These are phyloP conservation scores for Microbotryum lychnidis-dioicae DNA, from an alignment of 1,284 basidiomycete genomes.

Conservation along the genomic window DNA sequence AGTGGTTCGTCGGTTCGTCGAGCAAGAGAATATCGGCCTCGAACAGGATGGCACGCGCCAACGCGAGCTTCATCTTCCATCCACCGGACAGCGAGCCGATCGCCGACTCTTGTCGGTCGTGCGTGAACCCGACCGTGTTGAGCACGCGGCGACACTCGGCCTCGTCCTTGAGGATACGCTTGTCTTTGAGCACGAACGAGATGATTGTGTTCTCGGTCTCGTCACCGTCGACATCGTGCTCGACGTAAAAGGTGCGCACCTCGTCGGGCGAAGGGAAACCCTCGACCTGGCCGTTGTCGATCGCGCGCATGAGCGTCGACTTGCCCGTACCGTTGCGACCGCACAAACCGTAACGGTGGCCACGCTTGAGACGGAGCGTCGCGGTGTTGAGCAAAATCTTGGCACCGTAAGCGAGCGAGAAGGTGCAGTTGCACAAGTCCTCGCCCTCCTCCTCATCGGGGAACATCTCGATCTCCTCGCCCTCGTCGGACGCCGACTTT, in stretches of 20 bases:
- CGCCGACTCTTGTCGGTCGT: slow-evolving; percentile 71
- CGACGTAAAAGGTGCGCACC: slow-evolving; percentile 97
- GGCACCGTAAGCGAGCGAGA: slow-evolving; percentile 95
- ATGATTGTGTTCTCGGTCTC: slow-evolving; percentile 87
- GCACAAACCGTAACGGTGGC: slow-evolving; percentile 95
- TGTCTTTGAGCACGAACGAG: slow-evolving; percentile 77
- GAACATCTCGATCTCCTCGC: slow-evolving; percentile 57
- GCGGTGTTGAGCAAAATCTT: slow-evolving; percentile 97
- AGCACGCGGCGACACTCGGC: slow-evolving; percentile 72
- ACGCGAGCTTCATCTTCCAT: slow-evolving; percentile 99
- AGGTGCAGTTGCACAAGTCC: slow-evolving; percentile 96
- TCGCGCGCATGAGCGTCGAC: slow-evolving; percentile 77
- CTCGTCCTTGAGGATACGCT: slow-evolving; percentile 65
- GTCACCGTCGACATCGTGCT: slow-evolving; percentile 90
- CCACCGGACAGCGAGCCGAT: slow-evolving; percentile 95
- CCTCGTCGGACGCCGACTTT: slow-evolving; percentile 71
- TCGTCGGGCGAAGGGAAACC: slow-evolving; percentile 93
- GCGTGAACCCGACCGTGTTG: slow-evolving; percentile 81
- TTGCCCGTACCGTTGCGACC: slow-evolving; percentile 98
- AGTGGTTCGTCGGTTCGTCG: slow-evolving; percentile 96
- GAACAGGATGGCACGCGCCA: slow-evolving; percentile 98
- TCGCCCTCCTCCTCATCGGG: slow-evolving; percentile 96
- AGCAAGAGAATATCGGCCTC: slow-evolving; percentile 94
- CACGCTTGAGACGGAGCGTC: slow-evolving; percentile 91
- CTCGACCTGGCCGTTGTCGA: slow-evolving; percentile 69